phyloP scores from a whole-genome alignment of 495 filamentous ascomycete genomes.

The Aspergillus nidulans region DNA sequence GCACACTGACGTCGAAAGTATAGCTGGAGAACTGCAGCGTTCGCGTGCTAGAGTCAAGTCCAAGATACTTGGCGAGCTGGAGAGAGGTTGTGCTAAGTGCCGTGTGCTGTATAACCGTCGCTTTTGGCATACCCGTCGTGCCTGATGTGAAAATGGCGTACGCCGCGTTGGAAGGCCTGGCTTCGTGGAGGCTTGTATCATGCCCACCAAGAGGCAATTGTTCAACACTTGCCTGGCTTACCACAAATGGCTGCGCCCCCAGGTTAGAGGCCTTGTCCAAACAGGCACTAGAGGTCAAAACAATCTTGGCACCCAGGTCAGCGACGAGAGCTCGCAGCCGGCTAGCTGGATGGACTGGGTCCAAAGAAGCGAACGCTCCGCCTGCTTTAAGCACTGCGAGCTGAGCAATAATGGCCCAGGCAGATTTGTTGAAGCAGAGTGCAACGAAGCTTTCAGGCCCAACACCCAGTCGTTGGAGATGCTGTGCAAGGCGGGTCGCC shows the following conservation, averaged over 20 bases:
- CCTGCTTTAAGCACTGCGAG: conserved; percentile 46
- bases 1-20: conserved; percentile 28
- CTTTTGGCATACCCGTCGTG: conserved; percentile 39
- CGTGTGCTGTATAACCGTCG: conserved; percentile 37
- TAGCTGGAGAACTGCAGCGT: conserved; percentile 25
- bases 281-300: not conserved
- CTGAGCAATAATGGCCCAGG: conserved; percentile 34
- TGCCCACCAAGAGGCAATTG: not conserved
- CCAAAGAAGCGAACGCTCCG: conserved; percentile 42
- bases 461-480: conserved; percentile 20
- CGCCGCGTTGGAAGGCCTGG: not conserved
- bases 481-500: not conserved
- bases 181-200: not conserved
- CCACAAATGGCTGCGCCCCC: too few relatives aligned
- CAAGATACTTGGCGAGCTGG: not conserved
- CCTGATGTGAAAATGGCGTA: conserved; percentile 40
- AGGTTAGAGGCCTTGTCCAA: not conserved
- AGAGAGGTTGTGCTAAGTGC: conserved; percentile 5
- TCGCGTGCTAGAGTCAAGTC: conserved; percentile 4
- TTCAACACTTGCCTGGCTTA: not conserved
- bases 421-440: conserved; percentile 41
- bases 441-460: conserved; percentile 31
- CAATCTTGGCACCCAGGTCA: not conserved
- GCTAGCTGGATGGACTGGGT: conserved; percentile 39
- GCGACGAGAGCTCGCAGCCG: conserved; percentile 25